phyloP scores from a whole-genome alignment of 2,329 filamentous ascomycete genomes.

The Colletotrichum graminicola region DNA sequence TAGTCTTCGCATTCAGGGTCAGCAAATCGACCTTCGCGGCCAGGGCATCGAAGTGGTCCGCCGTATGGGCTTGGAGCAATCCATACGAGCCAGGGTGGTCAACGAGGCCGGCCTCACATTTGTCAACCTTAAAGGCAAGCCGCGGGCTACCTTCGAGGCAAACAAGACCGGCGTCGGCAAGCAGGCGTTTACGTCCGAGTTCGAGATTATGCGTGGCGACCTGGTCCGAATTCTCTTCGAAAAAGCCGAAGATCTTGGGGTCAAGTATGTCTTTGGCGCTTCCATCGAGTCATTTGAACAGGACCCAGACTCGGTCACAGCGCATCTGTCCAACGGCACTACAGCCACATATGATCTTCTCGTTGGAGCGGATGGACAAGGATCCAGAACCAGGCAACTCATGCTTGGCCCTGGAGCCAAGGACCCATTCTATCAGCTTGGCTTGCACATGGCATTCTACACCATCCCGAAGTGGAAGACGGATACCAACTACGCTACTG shows the following conservation, averaged over 20 bases:
- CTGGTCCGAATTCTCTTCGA: slow-evolving; percentile 65
- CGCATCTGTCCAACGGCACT: slow-evolving; percentile 58
- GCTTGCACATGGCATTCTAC: slow-evolving; percentile 50
- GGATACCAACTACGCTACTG: slow-evolving; percentile 41
- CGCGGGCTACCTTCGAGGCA: slow-evolving; percentile 55
- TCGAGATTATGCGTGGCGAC: slow-evolving; percentile 71
- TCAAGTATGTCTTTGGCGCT: slow-evolving; percentile 47
- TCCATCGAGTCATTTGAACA: slow-evolving; percentile 49
- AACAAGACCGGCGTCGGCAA: slow-evolving; percentile 56
- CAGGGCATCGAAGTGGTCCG: slow-evolving; percentile 55
- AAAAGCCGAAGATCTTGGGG: slow-evolving; percentile 46
- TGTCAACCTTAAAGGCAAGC: slow-evolving; percentile 55
- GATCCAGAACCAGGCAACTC: slow-evolving; percentile 60
- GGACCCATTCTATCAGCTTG: slow-evolving; percentile 46
- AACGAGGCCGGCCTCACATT: slow-evolving; percentile 62
- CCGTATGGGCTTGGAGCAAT: slow-evolving; percentile 55
- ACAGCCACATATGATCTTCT: slow-evolving; percentile 62
- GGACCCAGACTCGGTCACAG: slow-evolving; percentile 50
- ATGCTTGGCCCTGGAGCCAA: slow-evolving; percentile 50
- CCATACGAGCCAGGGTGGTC: slow-evolving; percentile 54
- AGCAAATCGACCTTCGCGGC: slow-evolving; percentile 61
- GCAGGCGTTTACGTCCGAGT: slow-evolving; percentile 66
- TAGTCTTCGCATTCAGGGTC: slow-evolving; percentile 54
- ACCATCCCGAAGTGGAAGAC: slow-evolving; percentile 46
- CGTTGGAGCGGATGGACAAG: slow-evolving; percentile 67